Conservation (phyloP, 2,329 filamentous ascomycete genomes). For the Fonsecaea monophora region DNA sequence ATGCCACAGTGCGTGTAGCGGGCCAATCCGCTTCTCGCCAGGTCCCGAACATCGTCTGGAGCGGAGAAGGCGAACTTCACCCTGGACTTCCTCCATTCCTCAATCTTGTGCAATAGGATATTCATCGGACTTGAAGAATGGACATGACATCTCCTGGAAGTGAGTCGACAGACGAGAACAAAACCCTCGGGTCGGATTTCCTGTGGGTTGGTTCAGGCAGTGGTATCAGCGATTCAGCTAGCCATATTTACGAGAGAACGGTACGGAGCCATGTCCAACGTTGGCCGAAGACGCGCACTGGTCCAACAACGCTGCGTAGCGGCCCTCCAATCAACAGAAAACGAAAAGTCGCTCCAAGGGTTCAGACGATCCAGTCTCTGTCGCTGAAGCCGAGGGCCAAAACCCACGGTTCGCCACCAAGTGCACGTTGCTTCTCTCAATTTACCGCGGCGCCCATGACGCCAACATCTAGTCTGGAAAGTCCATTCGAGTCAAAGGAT, state of each 20-base stretch:
- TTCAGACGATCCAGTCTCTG: not conserved
- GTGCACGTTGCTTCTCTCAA: not conserved
- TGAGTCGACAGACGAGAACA: not conserved
- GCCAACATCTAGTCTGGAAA: not conserved
- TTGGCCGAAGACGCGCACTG: not conserved
- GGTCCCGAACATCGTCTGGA: not conserved
- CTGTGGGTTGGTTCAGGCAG: slow-evolving; percentile 1
- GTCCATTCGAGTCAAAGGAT: not conserved
- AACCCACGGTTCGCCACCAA: not conserved
- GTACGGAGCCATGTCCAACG: slow-evolving; percentile 3
- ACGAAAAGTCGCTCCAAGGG: not conserved
- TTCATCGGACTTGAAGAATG: not conserved
- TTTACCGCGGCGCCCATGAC: not conserved
- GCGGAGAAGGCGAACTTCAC: not conserved
- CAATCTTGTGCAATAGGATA: not conserved
- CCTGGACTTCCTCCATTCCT: not conserved
- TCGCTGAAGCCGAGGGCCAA: not conserved
- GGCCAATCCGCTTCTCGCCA: not conserved
- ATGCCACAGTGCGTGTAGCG: not conserved
- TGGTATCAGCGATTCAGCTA: not conserved
- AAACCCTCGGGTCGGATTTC: not conserved
- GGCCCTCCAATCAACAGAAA: not conserved
- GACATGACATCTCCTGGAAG: not conserved
- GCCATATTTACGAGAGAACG: not conserved
- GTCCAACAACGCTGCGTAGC: not conserved